Evolutionary conservation across 805 yeast species (phyloP), one percentile per base, ranked within the genome.

Genomic region (Pichia paraexigua): DNA sequence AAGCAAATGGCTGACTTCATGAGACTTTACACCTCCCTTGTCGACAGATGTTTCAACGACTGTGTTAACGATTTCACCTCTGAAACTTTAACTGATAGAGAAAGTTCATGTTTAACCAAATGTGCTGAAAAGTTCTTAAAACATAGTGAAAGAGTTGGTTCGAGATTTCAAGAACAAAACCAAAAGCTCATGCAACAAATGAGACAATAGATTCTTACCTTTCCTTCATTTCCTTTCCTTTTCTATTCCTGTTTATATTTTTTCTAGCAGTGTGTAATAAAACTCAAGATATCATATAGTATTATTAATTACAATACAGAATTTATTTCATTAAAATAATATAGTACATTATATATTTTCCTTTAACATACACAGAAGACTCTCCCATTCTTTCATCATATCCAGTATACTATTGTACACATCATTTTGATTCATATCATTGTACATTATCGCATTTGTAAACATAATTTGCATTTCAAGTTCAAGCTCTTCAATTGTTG

Each of bases 1-100:
- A 92, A 92, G 78, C 99, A 92, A 74, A 91, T 94, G 97, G 87
- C 87, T 72, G 99, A 92, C 71, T 94, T 92, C 84, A 92, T 94
- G 98, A 85, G 94, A 69, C 76, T 86, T 53, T 94, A 94, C 80
- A 90, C 98, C 58, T 85, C 86, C 68, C 79, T 94, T 63, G 98
- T 94, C 49, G 95, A 92, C 71, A 86, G 96, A 76, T 94, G 99
- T 76, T 94, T 94, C 76, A 81, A 82, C 55, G 98, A 94, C 74
- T 94, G 99, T 75, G 97, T 94, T 67, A 92, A 91, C 70, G 99
- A 94, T 71, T 92, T 94, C 82, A 94, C 99, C 53, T 89, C 98
- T 43, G 83, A 85, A 67, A 81, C 82, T 65, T 79, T 94, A 67
- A 83, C 96, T 56, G 70, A 82, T 63, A 88, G 86, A 75, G 99